Evolutionary conservation across 352 stramenopile species (phyloP).

Genomic region (Pythium brassicae): DNA sequence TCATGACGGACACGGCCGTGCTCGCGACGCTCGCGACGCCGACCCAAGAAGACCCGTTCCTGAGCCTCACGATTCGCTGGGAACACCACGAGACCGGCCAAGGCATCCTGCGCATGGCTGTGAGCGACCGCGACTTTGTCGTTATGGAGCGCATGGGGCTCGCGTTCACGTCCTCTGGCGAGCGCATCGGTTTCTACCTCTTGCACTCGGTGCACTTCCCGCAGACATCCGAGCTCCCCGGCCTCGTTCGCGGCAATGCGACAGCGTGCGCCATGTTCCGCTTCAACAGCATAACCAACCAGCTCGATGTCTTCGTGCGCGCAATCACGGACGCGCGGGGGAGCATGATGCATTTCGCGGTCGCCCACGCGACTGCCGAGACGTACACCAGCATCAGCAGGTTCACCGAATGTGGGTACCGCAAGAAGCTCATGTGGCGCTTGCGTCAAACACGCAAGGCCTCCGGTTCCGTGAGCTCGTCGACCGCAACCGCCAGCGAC

Average conservation of each 20-base stretch:
- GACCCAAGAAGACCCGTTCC: constrained; percentile 22
- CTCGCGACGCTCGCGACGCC: constrained; percentile 27
- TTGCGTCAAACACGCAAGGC: not conserved
- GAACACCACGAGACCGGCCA: constrained; percentile 18
- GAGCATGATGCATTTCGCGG: constrained; percentile 18
- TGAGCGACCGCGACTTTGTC: constrained; percentile 29
- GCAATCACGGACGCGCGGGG: constrained; percentile 32
- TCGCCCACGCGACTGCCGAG: constrained; percentile 26
- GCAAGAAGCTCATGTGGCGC: constrained; percentile 15
- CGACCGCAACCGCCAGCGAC: too few species aligned
- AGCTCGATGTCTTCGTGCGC: constrained; percentile 39
- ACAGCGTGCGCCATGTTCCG: constrained; percentile 39
- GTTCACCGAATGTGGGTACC: constrained; percentile 3
- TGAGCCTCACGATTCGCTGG: constrained; percentile 32
- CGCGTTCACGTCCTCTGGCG: constrained; percentile 15
- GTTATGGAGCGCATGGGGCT: constrained; percentile 25
- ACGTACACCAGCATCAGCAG: constrained; percentile 20
- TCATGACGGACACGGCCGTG: constrained; percentile 18
- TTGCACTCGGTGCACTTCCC: constrained; percentile 31
- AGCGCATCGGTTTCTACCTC: constrained; percentile 30
- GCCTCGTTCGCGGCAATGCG: constrained; percentile 27
- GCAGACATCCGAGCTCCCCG: constrained; percentile 5
- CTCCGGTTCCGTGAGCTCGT: too few species aligned
- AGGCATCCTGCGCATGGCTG: constrained; percentile 19
- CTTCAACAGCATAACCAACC: constrained; percentile 16